These are phyloP conservation scores for Marchantia paleacea DNA, from an alignment of 225 moss, liverwort and hornwort species.

Conservation along the genomic window DNA sequence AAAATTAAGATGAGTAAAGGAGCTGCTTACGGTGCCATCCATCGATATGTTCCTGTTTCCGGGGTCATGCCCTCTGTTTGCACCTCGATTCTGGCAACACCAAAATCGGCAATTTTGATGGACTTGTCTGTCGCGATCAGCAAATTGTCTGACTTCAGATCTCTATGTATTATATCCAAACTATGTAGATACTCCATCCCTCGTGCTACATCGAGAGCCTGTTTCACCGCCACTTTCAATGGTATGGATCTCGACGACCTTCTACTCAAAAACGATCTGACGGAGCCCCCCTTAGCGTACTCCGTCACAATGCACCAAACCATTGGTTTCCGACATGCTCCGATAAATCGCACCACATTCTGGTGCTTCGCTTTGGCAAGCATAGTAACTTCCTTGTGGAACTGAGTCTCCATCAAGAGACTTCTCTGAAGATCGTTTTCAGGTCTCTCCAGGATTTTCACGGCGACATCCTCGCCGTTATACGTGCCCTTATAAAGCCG, in stretches of 20 bases:
- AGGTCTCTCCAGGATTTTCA: constrained; percentile 96
- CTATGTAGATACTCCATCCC: constrained; percentile 98
- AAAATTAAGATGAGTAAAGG: no score
- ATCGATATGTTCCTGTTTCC: constrained; percentile 97
- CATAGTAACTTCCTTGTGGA: constrained; percentile 98
- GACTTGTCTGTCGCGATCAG: constrained; percentile 96
- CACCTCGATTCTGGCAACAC: constrained; percentile 97
- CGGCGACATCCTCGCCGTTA: constrained; percentile 88
- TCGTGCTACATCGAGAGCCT: constrained; percentile 91
- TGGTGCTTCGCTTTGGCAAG: constrained; percentile 92
- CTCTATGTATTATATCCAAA: constrained; percentile 92
- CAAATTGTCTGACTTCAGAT: constrained; percentile 95
- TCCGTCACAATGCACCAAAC: constrained; percentile 99
- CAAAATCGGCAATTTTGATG: constrained; percentile 98
- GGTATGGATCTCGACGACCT: constrained; percentile 87
- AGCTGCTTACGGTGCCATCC: constrained; percentile 99
- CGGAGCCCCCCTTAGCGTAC: constrained; percentile 93
- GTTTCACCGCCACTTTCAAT: constrained; percentile 95
- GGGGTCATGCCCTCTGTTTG: constrained; percentile 99
- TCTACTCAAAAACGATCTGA: constrained; percentile 84
- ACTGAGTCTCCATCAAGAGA: constrained; percentile 86
- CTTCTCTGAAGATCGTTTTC: constrained; percentile 87
- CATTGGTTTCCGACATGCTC: constrained; percentile 94
- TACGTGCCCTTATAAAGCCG: constrained; percentile 93
- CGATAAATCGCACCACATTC: constrained; percentile 96